Percentiles rank a stretch among this genome's conserved stretches.
Conservation (phyloP, 2,329 filamentous ascomycete genomes). For the Paecilomyces formosus region DNA sequence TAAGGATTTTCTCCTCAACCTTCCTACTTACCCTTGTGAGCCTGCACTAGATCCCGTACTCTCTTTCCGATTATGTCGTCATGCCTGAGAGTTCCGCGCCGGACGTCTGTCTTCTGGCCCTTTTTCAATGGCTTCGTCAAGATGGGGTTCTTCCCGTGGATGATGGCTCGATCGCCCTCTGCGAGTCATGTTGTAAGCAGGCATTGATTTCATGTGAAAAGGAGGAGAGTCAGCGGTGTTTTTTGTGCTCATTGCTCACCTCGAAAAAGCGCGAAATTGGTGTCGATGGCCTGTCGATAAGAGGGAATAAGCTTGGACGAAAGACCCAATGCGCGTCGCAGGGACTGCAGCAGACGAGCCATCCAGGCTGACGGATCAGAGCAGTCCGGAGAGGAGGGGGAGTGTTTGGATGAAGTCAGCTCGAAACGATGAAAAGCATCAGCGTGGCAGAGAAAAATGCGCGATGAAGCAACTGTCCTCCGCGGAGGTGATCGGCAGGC, state of each 20-base stretch:
- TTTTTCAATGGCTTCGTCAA: conserved; percentile 36
- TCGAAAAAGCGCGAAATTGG: conserved; percentile 31
- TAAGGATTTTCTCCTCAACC: conserved; percentile 1
- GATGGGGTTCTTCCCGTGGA: conserved; percentile 30
- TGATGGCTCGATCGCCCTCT: conserved; percentile 39
- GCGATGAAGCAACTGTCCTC: neutral
- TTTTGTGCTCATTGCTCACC: conserved; percentile 14
- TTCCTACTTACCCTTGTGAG: conserved; percentile 38
- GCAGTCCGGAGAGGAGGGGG: neutral
- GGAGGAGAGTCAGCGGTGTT: neutral
- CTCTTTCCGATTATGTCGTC: conserved; percentile 57
- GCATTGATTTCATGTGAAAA: neutral
- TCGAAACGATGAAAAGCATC: neutral
- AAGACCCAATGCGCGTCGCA: conserved; percentile 23
- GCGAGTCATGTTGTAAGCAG: neutral
- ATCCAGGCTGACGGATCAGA: conserved; percentile 12
- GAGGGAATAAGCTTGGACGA: conserved; percentile 7
- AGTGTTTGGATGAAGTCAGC: neutral
- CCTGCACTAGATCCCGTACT: conserved; percentile 51
- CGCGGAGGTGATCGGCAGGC: neutral
- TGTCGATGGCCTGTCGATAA: conserved; percentile 23
- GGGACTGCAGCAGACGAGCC: conserved; percentile 26
- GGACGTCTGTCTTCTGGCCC: conserved; percentile 27
- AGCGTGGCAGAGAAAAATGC: too few species aligned
- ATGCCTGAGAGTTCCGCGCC: conserved; percentile 32